Conservation (phyloP, 345 rosid genomes). For the Lepidium didymum region DNA sequence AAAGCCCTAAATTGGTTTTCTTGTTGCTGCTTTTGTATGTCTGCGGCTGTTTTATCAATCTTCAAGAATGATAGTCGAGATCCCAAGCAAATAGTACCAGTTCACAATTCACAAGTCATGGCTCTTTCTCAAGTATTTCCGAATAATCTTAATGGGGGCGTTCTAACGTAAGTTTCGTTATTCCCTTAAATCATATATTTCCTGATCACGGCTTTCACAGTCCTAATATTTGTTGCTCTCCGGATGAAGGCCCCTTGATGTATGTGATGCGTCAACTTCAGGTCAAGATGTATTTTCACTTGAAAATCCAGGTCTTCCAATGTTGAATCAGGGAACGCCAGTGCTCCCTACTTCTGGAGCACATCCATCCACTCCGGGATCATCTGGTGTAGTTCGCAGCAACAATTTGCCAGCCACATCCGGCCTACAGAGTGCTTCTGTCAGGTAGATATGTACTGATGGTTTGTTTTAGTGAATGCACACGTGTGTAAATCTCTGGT, state of each 20-base stretch:
- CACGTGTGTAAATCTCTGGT: constrained; percentile 4
- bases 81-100: constrained; percentile 52
- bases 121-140: constrained; percentile 88
- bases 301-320: constrained; percentile 55
- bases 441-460: constrained; percentile 22
- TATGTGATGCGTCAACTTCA: constrained; percentile 59
- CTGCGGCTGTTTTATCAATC: constrained; percentile 22
- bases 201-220: neutral
- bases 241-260: constrained; percentile 90
- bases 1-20: constrained; percentile 15
- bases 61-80: constrained; percentile 76
- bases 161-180: constrained; percentile 59
- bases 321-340: constrained; percentile 67
- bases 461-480: constrained; percentile 1
- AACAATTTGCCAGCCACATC: constrained; percentile 51
- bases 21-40: constrained; percentile 23
- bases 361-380: constrained; percentile 56
- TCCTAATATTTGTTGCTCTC: constrained; percentile 22
- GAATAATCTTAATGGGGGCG: constrained; percentile 65
- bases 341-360: constrained; percentile 53
- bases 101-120: constrained; percentile 71
- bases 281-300: constrained; percentile 54
- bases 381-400: constrained; percentile 56
- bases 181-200: neutral
- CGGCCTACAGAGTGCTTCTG: constrained; percentile 49